These are phyloP conservation scores for Dysphania ambrosioides DNA, from an alignment of 148 eudicot species.

Conservation along the genomic window DNA sequence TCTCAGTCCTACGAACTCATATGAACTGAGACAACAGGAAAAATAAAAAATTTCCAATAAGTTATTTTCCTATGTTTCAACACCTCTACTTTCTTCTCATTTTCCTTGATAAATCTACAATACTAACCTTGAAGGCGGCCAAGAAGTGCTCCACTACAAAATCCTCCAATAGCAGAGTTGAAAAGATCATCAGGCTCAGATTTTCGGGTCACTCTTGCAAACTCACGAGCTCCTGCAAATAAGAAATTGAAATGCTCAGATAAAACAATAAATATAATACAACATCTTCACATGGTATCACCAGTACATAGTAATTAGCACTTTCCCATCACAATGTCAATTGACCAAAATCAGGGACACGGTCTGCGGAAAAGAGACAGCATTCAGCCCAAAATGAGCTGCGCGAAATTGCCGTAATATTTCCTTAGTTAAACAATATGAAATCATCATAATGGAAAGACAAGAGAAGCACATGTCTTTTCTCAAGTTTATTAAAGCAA, in stretches of 20 bases:
- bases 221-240: slow-evolving; percentile 70
- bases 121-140: slow-evolving; percentile 82
- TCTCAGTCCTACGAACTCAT: background rate
- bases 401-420: background rate
- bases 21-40: background rate
- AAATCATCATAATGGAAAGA: background rate
- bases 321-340: background rate
- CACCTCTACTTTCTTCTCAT: background rate
- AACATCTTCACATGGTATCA: background rate
- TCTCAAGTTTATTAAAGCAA: background rate
- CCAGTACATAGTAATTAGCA: slow-evolving; percentile 1
- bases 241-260: slow-evolving; percentile 6
- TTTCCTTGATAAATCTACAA: background rate
- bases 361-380: background rate
- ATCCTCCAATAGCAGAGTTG: slow-evolving; percentile 73
- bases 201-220: slow-evolving; percentile 57
- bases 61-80: background rate
- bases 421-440: background rate
- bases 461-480: background rate
- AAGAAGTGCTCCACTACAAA: slow-evolving; percentile 80
- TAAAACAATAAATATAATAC: background rate
- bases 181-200: slow-evolving; percentile 61
- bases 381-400: background rate
- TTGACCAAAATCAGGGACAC: background rate
- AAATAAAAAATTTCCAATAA: background rate